Conservation (phyloP, 2,329 filamentous ascomycete genomes). For the Cercospora beticola region DNA sequence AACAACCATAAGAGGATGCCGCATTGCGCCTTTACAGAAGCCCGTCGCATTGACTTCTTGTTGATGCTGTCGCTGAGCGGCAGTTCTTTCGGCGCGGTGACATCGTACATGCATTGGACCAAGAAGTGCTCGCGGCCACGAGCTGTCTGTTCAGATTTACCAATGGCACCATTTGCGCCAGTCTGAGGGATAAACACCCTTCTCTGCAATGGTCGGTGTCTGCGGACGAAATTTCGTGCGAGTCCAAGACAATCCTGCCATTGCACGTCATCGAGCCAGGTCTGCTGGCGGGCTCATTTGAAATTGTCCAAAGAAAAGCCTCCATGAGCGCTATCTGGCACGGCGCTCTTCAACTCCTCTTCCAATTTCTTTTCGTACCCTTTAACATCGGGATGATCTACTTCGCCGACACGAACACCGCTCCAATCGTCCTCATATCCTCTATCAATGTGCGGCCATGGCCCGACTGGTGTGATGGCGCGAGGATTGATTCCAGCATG, state of each 20-base stretch:
- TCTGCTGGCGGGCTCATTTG: not conserved
- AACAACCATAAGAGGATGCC: not conserved
- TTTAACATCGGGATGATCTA: constrained; percentile 46
- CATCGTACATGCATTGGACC: not conserved
- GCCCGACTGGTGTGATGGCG: constrained; percentile 62
- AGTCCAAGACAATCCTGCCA: not conserved
- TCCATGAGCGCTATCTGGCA: not conserved
- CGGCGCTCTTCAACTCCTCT: not conserved
- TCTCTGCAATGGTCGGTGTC: not conserved
- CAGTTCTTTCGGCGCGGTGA: not conserved
- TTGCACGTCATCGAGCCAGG: not conserved
- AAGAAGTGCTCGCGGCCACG: not conserved
- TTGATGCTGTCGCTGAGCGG: not conserved
- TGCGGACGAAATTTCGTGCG: not conserved
- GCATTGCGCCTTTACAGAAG: not conserved
- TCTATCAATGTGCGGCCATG: constrained; percentile 58
- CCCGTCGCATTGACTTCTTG: not conserved
- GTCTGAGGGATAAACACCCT: not conserved
- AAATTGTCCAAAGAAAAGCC: constrained; percentile 11
- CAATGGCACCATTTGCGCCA: not conserved
- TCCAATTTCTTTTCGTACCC: constrained; percentile 35
- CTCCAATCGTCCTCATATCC: constrained; percentile 52
- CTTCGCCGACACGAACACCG: constrained; percentile 50
- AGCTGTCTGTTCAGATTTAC: not conserved
- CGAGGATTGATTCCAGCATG: constrained; percentile 60